Percentiles rank a stretch among this genome's conserved stretches.
Conservation (phyloP, 768 basidiomycete genomes). For the Suillus bovinus region DNA sequence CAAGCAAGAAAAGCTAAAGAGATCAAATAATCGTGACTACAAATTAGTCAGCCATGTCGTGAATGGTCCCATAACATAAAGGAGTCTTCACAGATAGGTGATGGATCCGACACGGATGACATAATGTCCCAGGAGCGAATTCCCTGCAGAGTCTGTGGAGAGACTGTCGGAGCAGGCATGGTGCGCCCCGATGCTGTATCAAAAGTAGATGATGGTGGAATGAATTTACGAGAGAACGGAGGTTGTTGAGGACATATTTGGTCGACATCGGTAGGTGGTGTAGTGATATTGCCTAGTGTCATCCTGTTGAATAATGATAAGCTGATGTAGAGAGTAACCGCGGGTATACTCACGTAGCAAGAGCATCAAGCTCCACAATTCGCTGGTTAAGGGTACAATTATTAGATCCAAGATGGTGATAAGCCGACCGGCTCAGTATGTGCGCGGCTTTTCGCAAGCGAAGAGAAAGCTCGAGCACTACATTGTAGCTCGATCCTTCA, state of each 20-base stretch:
- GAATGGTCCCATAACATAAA: constrained; percentile 66
- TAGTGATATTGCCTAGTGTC: constrained; percentile 38
- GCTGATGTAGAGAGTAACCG: not conserved
- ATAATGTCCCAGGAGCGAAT: constrained; percentile 21
- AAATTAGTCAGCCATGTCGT: constrained; percentile 29
- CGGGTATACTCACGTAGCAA: constrained; percentile 47
- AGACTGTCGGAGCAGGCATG: constrained; percentile 21
- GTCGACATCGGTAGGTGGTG: constrained; percentile 27
- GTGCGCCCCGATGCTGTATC: constrained; percentile 8
- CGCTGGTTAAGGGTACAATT: constrained; percentile 43
- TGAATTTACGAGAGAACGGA: constrained; percentile 13
- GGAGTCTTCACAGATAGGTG: constrained; percentile 49
- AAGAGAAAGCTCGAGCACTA: constrained; percentile 65
- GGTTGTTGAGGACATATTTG: constrained; percentile 15
- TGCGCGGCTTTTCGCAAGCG: constrained; percentile 62
- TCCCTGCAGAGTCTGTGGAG: constrained; percentile 18
- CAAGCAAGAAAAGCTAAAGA: not conserved
- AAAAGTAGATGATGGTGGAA: not conserved
- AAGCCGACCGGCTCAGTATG: constrained; percentile 48
- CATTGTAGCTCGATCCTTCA: constrained; percentile 53
- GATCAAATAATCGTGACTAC: not conserved
- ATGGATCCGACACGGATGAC: constrained; percentile 26
- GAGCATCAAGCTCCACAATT: constrained; percentile 50
- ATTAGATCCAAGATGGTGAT: constrained; percentile 32
- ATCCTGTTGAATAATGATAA: constrained; percentile 34